Conservation (phyloP, 805 yeast genomes). For the Zygosaccharomyces siamensis region DNA sequence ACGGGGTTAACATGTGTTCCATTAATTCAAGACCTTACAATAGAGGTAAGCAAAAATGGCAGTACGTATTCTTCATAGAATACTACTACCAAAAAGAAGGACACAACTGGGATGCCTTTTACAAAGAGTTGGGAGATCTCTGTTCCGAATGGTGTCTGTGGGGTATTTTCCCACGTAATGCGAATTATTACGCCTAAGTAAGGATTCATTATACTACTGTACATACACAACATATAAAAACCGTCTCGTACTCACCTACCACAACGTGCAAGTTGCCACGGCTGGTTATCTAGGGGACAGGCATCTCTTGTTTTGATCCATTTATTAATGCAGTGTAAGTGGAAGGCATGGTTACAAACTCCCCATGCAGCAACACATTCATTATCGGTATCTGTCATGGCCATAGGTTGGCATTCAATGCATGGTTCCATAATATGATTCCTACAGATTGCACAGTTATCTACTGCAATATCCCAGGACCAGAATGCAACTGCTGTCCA, state of each 20-base stretch:
- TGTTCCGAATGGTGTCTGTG: constrained; percentile 52
- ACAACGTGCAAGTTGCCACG: constrained; percentile 75
- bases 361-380: constrained; percentile 98
- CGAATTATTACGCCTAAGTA: constrained; percentile 34
- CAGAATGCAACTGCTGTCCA: constrained; percentile 99
- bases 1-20: constrained; percentile 59
- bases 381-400: constrained; percentile 51
- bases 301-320: constrained; percentile 95
- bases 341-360: constrained; percentile 96
- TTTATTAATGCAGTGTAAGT: constrained; percentile 89
- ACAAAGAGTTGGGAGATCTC: constrained; percentile 37
- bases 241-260: constrained; percentile 47
- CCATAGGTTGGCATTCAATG: constrained; percentile 90
- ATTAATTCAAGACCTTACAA: constrained; percentile 73
- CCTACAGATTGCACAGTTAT: constrained; percentile 96
- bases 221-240: constrained; percentile 1
- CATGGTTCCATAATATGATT: constrained; percentile 98
- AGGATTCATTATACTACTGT: not conserved
- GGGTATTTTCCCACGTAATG: constrained; percentile 52
- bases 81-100: constrained; percentile 35
- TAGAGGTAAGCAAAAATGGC: constrained; percentile 47
- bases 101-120: constrained; percentile 35
- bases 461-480: constrained; percentile 97
- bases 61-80: constrained; percentile 77
- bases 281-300: constrained; percentile 93